phyloP scores from a whole-genome alignment of 2,329 filamentous ascomycete species.

The Colletotrichum costaricense region DNA sequence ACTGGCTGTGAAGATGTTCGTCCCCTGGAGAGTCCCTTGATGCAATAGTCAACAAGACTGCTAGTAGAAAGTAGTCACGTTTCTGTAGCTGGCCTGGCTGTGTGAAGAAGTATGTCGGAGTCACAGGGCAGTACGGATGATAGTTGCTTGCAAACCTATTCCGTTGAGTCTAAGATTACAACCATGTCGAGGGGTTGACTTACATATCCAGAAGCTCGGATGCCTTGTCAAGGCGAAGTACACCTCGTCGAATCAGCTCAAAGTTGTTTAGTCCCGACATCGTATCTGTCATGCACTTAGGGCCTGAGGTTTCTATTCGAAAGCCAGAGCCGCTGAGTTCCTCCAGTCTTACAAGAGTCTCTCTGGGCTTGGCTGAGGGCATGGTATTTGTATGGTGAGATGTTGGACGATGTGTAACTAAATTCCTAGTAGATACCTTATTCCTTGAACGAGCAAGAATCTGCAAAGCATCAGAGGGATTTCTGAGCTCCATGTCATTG shows the following conservation, averaged over 20 bases:
- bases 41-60: background rate
- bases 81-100: background rate
- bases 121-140: background rate
- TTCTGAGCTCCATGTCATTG: too few species aligned
- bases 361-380: too few species aligned
- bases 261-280: background rate
- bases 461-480: too few species aligned
- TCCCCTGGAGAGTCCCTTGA: background rate
- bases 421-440: too few species aligned
- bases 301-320: too few species aligned
- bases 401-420: too few species aligned
- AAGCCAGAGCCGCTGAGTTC: too few species aligned
- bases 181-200: background rate
- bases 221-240: background rate
- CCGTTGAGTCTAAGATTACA: background rate
- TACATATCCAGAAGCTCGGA: background rate
- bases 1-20: background rate
- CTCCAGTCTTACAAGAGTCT: too few species aligned
- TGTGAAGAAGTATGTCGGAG: background rate
- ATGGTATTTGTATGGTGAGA: too few species aligned
- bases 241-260: background rate
- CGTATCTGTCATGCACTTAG: too few species aligned
- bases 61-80: background rate
- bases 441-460: too few species aligned
- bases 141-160: background rate